A percentile compares a stretch with the other conserved stretches of the same genome.
phyloP scores from a whole-genome alignment of 371 early-diverging fungal species.

The Circinella umbellata region DNA sequence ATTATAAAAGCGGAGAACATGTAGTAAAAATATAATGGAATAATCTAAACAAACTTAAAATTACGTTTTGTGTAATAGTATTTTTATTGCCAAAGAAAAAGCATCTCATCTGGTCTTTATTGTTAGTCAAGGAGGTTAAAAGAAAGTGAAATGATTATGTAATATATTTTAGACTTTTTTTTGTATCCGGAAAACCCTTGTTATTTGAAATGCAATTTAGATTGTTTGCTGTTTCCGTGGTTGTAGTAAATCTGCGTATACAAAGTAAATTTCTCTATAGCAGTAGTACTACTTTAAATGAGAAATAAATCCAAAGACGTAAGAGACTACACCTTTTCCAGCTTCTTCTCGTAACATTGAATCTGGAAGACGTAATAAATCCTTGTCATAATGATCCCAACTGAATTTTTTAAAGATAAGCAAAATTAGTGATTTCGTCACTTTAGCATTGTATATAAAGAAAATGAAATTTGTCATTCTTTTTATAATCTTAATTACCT shows the following conservation, averaged over 20 bases:
- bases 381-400: conserved; percentile 91
- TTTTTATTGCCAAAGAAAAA: too few relatives aligned
- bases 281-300: conserved; percentile 66
- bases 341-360: conserved; percentile 76
- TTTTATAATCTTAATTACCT: conserved; percentile 26
- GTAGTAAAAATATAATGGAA: too few relatives aligned
- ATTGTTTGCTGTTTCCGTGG: neutral
- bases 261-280: neutral
- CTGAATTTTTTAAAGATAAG: conserved; percentile 29
- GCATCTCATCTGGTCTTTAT: too few relatives aligned
- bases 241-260: neutral
- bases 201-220: too few relatives aligned
- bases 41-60: too few relatives aligned
- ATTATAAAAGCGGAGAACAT: too few relatives aligned
- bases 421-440: neutral
- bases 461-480: neutral
- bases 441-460: neutral
- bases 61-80: too few relatives aligned
- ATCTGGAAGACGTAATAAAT: conserved; percentile 76
- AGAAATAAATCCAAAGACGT: conserved; percentile 91
- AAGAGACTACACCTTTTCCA: conserved; percentile 75
- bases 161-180: too few relatives aligned
- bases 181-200: too few relatives aligned
- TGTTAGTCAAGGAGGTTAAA: too few relatives aligned
- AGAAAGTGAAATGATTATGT: too few relatives aligned